Percentiles rank a stretch among this genome's conserved stretches.
These are phyloP conservation scores for Gonium pectorale DNA, from an alignment of 139 green algal species.

Conservation along the genomic window DNA sequence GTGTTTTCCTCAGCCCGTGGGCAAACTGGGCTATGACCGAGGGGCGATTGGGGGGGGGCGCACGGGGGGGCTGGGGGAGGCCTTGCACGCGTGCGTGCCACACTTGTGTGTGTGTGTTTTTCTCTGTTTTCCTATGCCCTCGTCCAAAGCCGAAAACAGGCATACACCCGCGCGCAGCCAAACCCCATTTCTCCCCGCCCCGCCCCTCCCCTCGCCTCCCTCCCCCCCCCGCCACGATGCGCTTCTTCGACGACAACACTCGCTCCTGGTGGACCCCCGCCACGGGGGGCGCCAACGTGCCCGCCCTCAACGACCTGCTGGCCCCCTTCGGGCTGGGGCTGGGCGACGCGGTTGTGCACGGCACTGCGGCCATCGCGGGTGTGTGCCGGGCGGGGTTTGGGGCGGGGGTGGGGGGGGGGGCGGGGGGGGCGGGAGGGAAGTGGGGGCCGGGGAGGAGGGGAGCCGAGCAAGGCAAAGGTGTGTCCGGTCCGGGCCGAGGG, in stretches of 20 bases:
- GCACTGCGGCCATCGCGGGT: conserved; percentile 39
- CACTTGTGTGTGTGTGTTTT: background rate
- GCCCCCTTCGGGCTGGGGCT: conserved; percentile 85
- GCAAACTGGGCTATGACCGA: too few species aligned
- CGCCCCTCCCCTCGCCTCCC: background rate
- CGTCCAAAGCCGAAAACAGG: too few species aligned
- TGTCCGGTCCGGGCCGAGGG: too few species aligned
- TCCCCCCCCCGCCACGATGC: conserved; percentile 70
- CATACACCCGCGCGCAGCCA: too few species aligned
- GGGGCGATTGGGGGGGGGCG: too few species aligned
- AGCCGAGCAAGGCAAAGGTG: too few species aligned
- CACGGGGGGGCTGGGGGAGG: too few species aligned
- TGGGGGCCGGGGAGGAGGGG: background rate
- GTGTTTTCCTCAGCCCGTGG: too few species aligned
- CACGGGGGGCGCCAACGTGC: conserved; percentile 94
- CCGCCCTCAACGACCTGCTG: conserved; percentile 97
- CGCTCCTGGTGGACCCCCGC: conserved; percentile 89
- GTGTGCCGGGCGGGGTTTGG: background rate
- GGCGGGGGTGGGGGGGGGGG: too few species aligned
- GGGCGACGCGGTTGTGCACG: conserved; percentile 77
- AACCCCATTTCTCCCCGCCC: background rate
- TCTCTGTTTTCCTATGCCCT: too few species aligned
- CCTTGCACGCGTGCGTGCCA: background rate
- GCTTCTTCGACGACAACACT: conserved; percentile 99
- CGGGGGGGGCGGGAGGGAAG: background rate